Evolutionary conservation across 805 yeast genomes (phyloP), one percentile per base, ranked within the genome.

Genomic region (Komagataella pastoris): DNA sequence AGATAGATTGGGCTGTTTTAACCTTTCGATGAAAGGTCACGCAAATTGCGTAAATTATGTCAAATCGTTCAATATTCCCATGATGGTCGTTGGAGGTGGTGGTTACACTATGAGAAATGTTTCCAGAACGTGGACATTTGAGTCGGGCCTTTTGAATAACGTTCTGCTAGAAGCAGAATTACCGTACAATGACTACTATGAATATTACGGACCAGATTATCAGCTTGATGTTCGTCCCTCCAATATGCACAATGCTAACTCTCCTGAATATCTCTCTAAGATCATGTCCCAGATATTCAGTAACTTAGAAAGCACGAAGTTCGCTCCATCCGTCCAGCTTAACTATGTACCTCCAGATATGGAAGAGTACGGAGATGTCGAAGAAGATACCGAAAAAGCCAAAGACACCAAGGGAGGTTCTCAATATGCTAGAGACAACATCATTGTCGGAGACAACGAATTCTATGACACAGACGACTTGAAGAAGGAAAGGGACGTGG

Each of bases 51-150:
- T 91, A 50, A 81, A 84, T 58, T 91, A 80, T 67, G 88, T 90
- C 50, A 86, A 85, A 64, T 76, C 86, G 7, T 88, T 91, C 62
- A 86, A 87, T 49, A 75, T 93, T 17, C 98, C 99, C 7, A 70
- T 88, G 76, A 78, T 93, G 83, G 95, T 93, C 30, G 75, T 93
- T 18, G 99, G 99, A 46, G 99, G 99, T 49, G 99, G 99, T 59
- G 99, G 99, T 18, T 93, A 93, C 69, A 93, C 99, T 2, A 95
- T 95, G 77, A 78, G 97, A 65, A 93, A 93, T 64, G 99, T 93
- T 49, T 88, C 97, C 4, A 74, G 99, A 58, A 78, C 95, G 10
- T 91, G 99, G 98, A 80, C 96, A 2, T 90, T 76, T 62, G 99
- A 93, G 67, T 83, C 97, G 0, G 96, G 97, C 12, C 74, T 93